Base-by-base conservation (phyloP, 805 yeast species). In the Yamadazyma phyllophila region DNA sequence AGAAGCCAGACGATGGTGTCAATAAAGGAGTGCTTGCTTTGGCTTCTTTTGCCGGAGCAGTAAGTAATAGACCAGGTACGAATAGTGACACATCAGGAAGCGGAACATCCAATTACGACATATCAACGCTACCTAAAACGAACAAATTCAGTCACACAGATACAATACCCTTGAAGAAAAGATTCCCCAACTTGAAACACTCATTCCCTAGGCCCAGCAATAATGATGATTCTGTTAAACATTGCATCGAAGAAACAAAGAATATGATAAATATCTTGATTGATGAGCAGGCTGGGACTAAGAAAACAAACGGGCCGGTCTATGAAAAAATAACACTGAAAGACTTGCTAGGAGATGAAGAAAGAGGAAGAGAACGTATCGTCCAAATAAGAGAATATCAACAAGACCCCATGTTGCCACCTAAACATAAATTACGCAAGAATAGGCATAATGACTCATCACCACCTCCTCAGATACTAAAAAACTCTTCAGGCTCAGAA, bases 321-420 rank as follows among this genome's bases (percentile, higher is more conserved):
- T 52, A 51, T 36, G 48, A 62, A 4, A 53, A 57, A 9, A 60
- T 62, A 42, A 49, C 52, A 0, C 43, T 65, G 2, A 52, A 49
- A 5, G 49, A 57, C 35, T 38, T 61, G 2, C 36, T 43, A 7
- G 48, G 10, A 49, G 20, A 35, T 4, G 45, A 45, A 5, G 49
- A 45, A 9, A 52, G 52, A 3, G 57, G 54, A 17, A 26, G 60
- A 35, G 65, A 59, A 27, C 53, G 88, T 46, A 66, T 75, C 3
- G 76, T 90, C 24, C 82, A 82, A 55, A 80, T 91, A 36, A 81
- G 82, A 11, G 88, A 83, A 44, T 77, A 72, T 37, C 76, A 81
- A 49, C 74, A 77, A 39, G 98, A 92, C 66, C 98, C 98, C 0
- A 76, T 91, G 77, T 81, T 88, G 30, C 97, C 97, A 0, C 82